Evolutionary conservation across 1,284 basidiomycete species (phyloP), one percentile per base, ranked within the genome.

Genomic region (Cystobasidium pallidum): DNA sequence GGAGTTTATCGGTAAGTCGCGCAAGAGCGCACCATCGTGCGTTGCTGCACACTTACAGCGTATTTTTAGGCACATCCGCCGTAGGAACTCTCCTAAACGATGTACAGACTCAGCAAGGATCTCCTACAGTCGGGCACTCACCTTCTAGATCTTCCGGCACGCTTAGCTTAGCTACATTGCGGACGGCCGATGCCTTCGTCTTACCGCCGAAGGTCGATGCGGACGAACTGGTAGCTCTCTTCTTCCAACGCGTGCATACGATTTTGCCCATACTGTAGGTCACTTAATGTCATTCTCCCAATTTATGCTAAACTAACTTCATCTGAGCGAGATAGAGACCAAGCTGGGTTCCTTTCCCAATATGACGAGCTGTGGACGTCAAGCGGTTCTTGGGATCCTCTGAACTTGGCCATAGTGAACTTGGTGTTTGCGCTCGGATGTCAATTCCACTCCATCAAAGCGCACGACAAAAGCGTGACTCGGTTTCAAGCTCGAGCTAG

Each of bases 211-310:
- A 55, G 24, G 52, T 11, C 7, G 52, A 55, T 11, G 32, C 52
- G 21, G 52, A 55, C 30, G 52, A 55, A 34, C 24, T 55, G 24
- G 52, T 55, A n/a, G 32, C 24, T 13, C 32, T 55, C 11, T 55
- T 30, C 32, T 55, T 55, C 24, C 24, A n/a, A 15, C 52, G 52
- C 24, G 32, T 55, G 4, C 52, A 55, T n/a, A 55, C 52, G 7
- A 34, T 55, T 26, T 26, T 55, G 24, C 52, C 52, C 24, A 55
- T 55, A 55, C 19, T 55, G 52, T 55, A 34, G 19, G 52, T n/a
- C n/a, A n/a, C n/a, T n/a, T n/a, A n/a, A n/a, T n/a, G n/a, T n/a
- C n/a, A n/a, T n/a, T n/a, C n/a, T n/a, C n/a, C n/a, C n/a, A n/a
- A n/a, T n/a, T n/a, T n/a, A n/a, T n/a, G n/a, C n/a, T n/a, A n/a